Base-by-base conservation (phyloP, 352 stramenopile genomes). In the Phytophthora sp. region DNA sequence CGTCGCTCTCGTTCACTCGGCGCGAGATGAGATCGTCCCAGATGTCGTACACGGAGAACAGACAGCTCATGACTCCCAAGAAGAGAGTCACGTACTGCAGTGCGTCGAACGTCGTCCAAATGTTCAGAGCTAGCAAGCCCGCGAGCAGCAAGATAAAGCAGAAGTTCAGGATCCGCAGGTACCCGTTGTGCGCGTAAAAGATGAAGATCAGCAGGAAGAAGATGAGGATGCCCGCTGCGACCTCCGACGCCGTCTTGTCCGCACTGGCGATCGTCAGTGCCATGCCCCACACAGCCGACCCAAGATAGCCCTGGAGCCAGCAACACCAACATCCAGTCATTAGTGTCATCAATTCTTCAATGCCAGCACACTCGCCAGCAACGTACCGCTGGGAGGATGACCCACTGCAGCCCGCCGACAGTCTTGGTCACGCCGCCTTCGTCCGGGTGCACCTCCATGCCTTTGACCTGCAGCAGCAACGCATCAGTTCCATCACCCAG, bases 21-120 rank as follows among this genome's bases (percentile, higher is more conserved):
- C 89, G 86, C 32, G 84, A 92, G 73, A 97, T 95, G 64, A 97
- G 83, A 59, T 97, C 89, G 69, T 97, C 89, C 77, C 84, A 96
- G 45, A 96, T 96, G 66, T 97, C 89, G 64, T 97, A 97, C 56
- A 97, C 87, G 21, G 87, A 94, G 66, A 96, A 97, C 53, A 95
- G 81, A 52, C 89, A 94, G 78, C 86, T 95, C 89, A 97, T 97
- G 76, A 95, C 87, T 34, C 89, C 89, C 15, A 97, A 55, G 49
- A 97, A 94, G 49, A 97, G 85, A 52, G 87, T 91, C 62, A 95
- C 72, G 70, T 94, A 97, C 55, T 87, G 84, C 39, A 95, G 67
- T 8, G 80, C 76, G 35, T 94, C 62, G 62, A 85, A 80, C 4
- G 74, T 62, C 1, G 84, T 92, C 43, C 65, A 66, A 42, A 93